Evolutionary conservation across 495 filamentous ascomycete genomes (phyloP).

Genomic region (Tricharina praecox): DNA sequence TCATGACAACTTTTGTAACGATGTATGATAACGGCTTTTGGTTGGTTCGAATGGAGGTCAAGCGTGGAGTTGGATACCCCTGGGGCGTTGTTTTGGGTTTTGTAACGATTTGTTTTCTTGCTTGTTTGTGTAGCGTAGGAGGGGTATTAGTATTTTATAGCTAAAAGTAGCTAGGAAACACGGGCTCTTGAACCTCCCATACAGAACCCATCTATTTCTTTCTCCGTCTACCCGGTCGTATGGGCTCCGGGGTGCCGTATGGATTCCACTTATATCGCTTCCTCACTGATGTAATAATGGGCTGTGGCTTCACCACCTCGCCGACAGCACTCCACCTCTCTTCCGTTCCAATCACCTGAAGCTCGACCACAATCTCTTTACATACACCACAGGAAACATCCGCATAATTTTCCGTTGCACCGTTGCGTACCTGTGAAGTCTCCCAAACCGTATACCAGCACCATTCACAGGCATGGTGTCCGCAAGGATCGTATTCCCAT

Average conservation of each 20-base stretch:
- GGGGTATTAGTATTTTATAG: background rate
- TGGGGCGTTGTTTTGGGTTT: background rate
- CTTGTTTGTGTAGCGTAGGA: background rate
- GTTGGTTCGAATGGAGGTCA: background rate
- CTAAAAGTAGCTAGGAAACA: background rate
- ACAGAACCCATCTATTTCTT: background rate
- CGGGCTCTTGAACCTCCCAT: background rate
- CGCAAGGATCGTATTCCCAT: background rate
- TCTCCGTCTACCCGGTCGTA: background rate
- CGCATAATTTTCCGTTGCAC: background rate
- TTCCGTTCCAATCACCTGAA: background rate
- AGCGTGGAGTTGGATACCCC: background rate
- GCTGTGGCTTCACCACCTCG: background rate
- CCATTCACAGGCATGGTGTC: background rate
- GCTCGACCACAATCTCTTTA: background rate
- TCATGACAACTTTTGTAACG: background rate
- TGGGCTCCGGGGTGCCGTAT: background rate
- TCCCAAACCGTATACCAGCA: background rate
- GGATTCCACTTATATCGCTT: background rate
- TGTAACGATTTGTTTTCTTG: background rate
- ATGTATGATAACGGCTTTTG: background rate
- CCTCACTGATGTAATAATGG: background rate
- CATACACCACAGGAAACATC: background rate
- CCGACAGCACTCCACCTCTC: background rate
- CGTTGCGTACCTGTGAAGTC: background rate